phyloP scores from a whole-genome alignment of 192 early-diverging fungal genomes.

The Coemansia sp. region DNA sequence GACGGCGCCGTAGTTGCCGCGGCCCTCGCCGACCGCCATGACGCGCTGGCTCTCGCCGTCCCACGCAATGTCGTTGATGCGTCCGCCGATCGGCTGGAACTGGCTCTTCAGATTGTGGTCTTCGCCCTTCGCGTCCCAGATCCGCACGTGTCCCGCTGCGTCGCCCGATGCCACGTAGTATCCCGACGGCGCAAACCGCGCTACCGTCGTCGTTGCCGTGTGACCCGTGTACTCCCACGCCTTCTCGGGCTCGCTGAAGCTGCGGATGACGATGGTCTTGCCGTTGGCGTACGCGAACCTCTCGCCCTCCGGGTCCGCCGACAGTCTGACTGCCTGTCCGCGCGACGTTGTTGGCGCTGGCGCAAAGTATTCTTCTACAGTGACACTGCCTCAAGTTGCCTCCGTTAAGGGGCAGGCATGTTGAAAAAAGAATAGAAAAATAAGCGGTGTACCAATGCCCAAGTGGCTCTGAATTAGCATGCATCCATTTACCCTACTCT shows the following conservation, averaged over 20 bases:
- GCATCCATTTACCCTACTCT: too few species aligned
- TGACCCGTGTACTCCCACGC: slow-evolving; percentile 82
- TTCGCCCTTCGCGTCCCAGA: slow-evolving; percentile 87
- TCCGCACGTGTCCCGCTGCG: slow-evolving; percentile 82
- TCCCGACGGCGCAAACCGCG: slow-evolving; percentile 87
- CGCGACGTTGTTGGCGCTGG: slow-evolving; percentile 75
- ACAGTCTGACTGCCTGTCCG: slow-evolving; percentile 78
- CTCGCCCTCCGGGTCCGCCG: slow-evolving; percentile 80
- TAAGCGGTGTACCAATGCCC: too few species aligned
- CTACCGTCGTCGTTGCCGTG: slow-evolving; percentile 74
- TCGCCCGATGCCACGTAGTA: slow-evolving; percentile 97
- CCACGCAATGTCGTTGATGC: slow-evolving; percentile 90
- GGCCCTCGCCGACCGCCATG: slow-evolving; percentile 96
- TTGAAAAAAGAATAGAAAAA: too few species aligned
- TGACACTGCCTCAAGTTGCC: not conserved
- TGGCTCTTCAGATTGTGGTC: slow-evolving; percentile 87
- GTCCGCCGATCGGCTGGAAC: slow-evolving; percentile 70
- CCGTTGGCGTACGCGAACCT: slow-evolving; percentile 90
- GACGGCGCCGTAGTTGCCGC: slow-evolving; percentile 84
- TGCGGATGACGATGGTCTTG: slow-evolving; percentile 81
- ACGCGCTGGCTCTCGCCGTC: slow-evolving; percentile 93
- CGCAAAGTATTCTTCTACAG: slow-evolving; percentile 60
- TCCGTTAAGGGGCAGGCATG: not conserved
- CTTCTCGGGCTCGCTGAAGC: slow-evolving; percentile 54
- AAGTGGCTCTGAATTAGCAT: too few species aligned